Base-by-base conservation (phyloP, 768 basidiomycete species). In the Pleurotus ostreatus region DNA sequence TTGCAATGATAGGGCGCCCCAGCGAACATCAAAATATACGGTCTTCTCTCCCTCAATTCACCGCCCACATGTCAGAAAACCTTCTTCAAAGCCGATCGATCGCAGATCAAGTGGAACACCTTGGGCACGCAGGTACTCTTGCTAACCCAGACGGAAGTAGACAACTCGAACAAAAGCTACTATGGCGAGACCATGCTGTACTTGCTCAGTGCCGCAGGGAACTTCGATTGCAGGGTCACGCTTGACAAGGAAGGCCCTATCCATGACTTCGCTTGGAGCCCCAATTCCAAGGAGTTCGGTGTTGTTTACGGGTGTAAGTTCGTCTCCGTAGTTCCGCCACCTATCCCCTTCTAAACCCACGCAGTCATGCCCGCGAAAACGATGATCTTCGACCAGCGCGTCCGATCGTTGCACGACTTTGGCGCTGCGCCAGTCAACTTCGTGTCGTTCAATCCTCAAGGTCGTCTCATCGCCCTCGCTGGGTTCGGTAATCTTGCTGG, bases 401-500 rank as follows among this genome's bases (percentile, higher is more conserved):
- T 93, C 49, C 87, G 89, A 55, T 79, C 86, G 2, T 74, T 96
- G 38, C 87, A 95, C 68, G 94, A 98, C 61, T 98, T 98, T 62
- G 96, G 94, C 45, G 75, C 88, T 4, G 82, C 87, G 9, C 94
- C 94, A 41, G 85, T 85, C 71, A 99, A 99, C 73, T 95, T 89
- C 71, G 83, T 98, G 56, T 82, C 87, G 16, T 98, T 96, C 81
- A 97, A 96, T 70, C 92, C 95, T 0, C 95, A 98, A 70, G 89
- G 88, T 7, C 85, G 93, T 3, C 78, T 99, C 15, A 69, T 99
- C 57, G 83, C 91, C 45, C 78, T 96, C 30, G 97, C 93, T 1
- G 97, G 97, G 5, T 99, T 98, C 70, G 96, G 97, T 23, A 99
- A 98, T 68, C 79, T 99, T 46, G 92, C 94, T 0, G 97, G 97